Base-by-base conservation (phyloP, 768 basidiomycete genomes). In the Termitomyces sp. region DNA sequence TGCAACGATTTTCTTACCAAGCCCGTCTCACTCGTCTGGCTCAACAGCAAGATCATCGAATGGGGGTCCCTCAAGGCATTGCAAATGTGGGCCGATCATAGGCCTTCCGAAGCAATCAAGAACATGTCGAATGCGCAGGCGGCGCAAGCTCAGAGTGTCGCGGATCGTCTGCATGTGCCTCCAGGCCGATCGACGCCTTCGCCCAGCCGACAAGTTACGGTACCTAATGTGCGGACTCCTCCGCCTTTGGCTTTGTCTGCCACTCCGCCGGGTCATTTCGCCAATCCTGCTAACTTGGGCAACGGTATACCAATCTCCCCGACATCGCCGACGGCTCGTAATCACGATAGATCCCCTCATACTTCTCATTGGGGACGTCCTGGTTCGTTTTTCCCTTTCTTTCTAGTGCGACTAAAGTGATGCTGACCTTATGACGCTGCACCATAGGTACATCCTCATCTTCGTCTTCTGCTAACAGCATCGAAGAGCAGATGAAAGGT, bases 1-100 rank as follows among this genome's bases (percentile, higher is more conserved):
- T 99, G 97, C 73, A 98, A 99, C 64, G 97, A 99, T 69, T 99
- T 98, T 72, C 71, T 99, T 47, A 98, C 95, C 41, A 99, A 99
- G 65, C 97, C 97, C 0, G 96, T 99, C 30, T 93, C 91, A 7
- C 76, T 97, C 28, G 78, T 88, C 44, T 99, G 97, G 97, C 76
- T 99, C 50, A 93, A 98, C 68, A 91, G 87, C 75, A 99, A 99
- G 76, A 95, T 98, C 66, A 91, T 96, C 58, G 97, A 99, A 69
- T 99, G 97, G 97, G 97, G 97, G 0, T 96, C 93, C 3, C 98
- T 99, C 73, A 93, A 93, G 67, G 90, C 90, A 5, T 66, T 93
- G 54, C 90, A 93, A 66, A 93, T 92, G 88, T 93, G 90, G 87
- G 91, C 90, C 11, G 90, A 92, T 65, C 72, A 87, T 55, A 77